These are phyloP conservation scores for Beauveria medogensis DNA, from an alignment of 2,329 filamentous ascomycete genomes.

Conservation along the genomic window DNA sequence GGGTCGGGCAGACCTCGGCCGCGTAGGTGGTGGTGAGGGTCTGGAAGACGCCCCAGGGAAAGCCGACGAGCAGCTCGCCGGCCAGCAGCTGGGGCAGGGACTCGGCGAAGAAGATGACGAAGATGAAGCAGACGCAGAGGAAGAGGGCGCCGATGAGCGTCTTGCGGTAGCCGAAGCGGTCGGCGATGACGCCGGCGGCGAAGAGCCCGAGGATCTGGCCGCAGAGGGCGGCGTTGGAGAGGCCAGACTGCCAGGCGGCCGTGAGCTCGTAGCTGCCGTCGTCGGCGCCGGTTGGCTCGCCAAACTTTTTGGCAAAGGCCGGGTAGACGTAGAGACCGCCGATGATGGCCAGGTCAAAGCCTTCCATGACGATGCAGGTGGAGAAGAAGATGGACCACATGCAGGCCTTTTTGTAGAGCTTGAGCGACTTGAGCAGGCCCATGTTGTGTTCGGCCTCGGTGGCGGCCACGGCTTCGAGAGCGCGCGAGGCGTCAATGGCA, in stretches of 20 bases:
- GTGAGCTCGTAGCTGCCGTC: slow-evolving; percentile 37
- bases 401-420: slow-evolving; percentile 30
- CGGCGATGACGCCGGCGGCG: slow-evolving; percentile 38
- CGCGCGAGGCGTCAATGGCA: background rate
- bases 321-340: slow-evolving; percentile 33
- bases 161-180: slow-evolving; percentile 38
- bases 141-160: slow-evolving; percentile 37
- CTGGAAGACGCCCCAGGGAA: slow-evolving; percentile 40
- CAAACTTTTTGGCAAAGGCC: slow-evolving; percentile 32
- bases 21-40: slow-evolving; percentile 41
- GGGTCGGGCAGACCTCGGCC: slow-evolving; percentile 36
- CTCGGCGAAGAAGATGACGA: slow-evolving; percentile 39
- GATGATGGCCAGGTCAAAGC: slow-evolving; percentile 33
- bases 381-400: slow-evolving; percentile 31
- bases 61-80: slow-evolving; percentile 37
- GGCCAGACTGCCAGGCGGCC: slow-evolving; percentile 43
- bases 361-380: slow-evolving; percentile 31
- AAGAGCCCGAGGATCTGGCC: slow-evolving; percentile 45
- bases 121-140: slow-evolving; percentile 35
- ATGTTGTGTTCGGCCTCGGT: slow-evolving; percentile 27
- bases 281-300: slow-evolving; percentile 21
- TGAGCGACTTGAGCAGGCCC: slow-evolving; percentile 27
- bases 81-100: slow-evolving; percentile 32
- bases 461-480: slow-evolving; percentile 18
- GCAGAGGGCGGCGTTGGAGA: slow-evolving; percentile 38